Evolutionary conservation across 495 filamentous ascomycete genomes (phyloP).

Genomic region (Tuber melanosporum): DNA sequence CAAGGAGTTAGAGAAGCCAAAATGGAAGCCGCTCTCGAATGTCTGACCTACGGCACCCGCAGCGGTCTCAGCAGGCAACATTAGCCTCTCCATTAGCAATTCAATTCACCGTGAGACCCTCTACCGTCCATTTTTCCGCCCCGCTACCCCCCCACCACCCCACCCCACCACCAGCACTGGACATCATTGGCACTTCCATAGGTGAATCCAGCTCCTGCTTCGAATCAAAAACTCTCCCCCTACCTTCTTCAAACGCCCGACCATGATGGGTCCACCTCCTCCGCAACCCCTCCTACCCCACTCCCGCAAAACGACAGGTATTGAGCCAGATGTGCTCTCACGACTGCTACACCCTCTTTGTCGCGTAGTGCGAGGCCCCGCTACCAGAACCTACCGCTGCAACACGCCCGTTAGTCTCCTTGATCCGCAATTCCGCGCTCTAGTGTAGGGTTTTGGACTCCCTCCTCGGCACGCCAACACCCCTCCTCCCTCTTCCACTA

Average conservation of each 20-base stretch:
- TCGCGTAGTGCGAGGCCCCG: constrained; percentile 16
- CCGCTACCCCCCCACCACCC: not conserved
- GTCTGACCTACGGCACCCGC: constrained; percentile 15
- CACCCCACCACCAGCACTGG: constrained; percentile 13
- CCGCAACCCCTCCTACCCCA: constrained; percentile 26
- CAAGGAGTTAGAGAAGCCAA: constrained; percentile 30
- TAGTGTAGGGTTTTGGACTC: constrained; percentile 35
- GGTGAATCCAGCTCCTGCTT: constrained; percentile 43
- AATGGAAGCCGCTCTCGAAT: constrained; percentile 34
- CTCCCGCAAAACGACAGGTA: constrained; percentile 37
- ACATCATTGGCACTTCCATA: constrained; percentile 25
- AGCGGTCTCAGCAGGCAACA: constrained; percentile 3
- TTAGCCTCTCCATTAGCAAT: not conserved
- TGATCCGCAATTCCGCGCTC: constrained; percentile 25
- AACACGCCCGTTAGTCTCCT: constrained; percentile 25
- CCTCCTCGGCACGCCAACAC: constrained; percentile 32
- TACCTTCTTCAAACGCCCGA: constrained; percentile 41
- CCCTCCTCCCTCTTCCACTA: constrained; percentile 34
- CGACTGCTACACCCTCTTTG: constrained; percentile 28
- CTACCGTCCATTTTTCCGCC: not conserved
- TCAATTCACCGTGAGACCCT: too few relatives aligned
- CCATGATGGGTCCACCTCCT: not conserved
- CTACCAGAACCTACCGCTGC: constrained; percentile 26
- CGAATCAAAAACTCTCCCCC: constrained; percentile 41
- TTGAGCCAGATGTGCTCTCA: constrained; percentile 39